phyloP scores from a whole-genome alignment of 1,284 basidiomycete species.

The Ganoderma boninense region DNA sequence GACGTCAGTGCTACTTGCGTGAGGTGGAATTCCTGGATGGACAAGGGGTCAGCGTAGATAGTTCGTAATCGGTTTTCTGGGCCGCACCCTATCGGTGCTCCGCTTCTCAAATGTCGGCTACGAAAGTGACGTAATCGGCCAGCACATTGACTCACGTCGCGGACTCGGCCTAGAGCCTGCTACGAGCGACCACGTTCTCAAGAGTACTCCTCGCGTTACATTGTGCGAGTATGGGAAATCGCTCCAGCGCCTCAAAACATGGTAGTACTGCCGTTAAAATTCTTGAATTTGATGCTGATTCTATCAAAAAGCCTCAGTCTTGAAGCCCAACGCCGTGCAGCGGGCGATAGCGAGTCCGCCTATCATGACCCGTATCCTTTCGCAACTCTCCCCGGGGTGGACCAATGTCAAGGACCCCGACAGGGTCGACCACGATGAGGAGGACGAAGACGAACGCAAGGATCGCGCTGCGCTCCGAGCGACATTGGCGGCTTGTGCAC shows the following conservation, averaged over 20 bases:
- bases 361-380: neutral
- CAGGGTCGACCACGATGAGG: neutral
- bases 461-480: neutral
- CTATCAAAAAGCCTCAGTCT: neutral
- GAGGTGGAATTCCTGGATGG: neutral
- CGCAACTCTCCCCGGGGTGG: neutral
- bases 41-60: neutral
- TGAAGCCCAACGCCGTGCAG: neutral
- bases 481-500: neutral
- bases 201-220: too few relatives aligned
- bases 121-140: neutral
- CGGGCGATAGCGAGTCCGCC: neutral
- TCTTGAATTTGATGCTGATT: neutral
- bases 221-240: neutral
- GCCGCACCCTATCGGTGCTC: too few relatives aligned
- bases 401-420: neutral
- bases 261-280: neutral
- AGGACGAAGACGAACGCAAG: neutral
- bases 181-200: neutral
- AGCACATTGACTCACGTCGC: neutral
- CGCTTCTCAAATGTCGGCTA: neutral
- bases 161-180: neutral
- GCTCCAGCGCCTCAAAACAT: neutral
- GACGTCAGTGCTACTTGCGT: neutral
- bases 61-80: neutral